Evolutionary conservation across 768 basidiomycete species (phyloP).

Genomic region (Mycena sanguinolenta): DNA sequence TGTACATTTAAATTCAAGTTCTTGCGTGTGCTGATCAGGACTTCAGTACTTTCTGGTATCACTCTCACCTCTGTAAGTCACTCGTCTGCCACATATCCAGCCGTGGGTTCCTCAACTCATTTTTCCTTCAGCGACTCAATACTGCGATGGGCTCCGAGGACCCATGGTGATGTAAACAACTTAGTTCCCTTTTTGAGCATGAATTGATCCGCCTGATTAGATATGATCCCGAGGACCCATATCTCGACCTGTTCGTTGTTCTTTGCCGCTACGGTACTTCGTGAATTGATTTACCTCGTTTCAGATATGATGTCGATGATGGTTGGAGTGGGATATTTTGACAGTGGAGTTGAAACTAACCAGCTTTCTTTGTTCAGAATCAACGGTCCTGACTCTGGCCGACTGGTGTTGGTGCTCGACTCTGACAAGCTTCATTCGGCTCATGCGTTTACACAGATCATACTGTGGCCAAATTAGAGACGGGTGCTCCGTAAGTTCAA

Average conservation of each 20-base stretch:
- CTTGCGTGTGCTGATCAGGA: slow-evolving; percentile 13
- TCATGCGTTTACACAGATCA: no score
- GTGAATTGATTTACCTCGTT: no score
- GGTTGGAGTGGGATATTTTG: no score
- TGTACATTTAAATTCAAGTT: background rate
- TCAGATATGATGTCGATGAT: slow-evolving; percentile 18
- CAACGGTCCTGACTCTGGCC: no score
- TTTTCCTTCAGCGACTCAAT: slow-evolving; percentile 40
- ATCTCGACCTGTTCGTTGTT: background rate
- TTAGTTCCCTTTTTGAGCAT: background rate
- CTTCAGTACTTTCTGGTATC: slow-evolving; percentile 64
- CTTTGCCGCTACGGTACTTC: no score
- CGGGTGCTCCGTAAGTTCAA: slow-evolving; percentile 10
- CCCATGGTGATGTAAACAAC: no score
- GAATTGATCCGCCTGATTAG: background rate
- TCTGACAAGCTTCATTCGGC: no score
- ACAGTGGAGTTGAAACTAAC: no score
- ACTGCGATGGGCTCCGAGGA: slow-evolving; percentile 57
- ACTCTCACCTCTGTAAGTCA: slow-evolving; percentile 39
- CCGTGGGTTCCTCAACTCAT: background rate
- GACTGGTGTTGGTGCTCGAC: slow-evolving; percentile 42
- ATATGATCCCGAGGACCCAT: background rate
- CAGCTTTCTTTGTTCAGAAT: no score
- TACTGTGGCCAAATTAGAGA: slow-evolving; percentile 18
- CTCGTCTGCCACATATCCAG: background rate